Evolutionary conservation across 192 early-diverging fungal genomes (phyloP).

Genomic region (Hyaloraphidium curvatum): DNA sequence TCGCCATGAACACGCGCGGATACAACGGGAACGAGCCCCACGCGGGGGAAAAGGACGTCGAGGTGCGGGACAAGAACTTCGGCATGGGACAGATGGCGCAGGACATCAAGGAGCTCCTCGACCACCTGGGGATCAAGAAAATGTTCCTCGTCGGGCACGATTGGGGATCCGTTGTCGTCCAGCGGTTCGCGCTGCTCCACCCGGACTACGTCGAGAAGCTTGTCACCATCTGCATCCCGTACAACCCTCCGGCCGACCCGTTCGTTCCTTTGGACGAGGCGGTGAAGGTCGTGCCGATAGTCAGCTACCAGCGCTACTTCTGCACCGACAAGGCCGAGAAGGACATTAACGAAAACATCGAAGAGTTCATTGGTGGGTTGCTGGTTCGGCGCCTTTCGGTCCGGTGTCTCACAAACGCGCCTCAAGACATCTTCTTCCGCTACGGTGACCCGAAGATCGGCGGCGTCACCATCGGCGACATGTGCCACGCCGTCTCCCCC

Average conservation of each 20-base stretch:
- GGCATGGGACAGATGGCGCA: neutral
- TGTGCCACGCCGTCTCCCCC: too few species aligned
- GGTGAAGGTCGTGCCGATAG: neutral
- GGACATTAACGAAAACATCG: constrained; percentile 55
- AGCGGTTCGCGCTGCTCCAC: neutral
- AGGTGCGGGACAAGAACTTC: neutral
- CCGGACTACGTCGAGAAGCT: neutral
- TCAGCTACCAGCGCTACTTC: constrained; percentile 5
- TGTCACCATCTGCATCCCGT: neutral
- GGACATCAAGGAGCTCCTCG: neutral
- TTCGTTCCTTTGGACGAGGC: neutral
- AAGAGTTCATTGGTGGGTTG: constrained; percentile 13
- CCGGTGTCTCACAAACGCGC: too few species aligned
- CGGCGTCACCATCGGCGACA: too few species aligned
- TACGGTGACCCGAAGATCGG: too few species aligned
- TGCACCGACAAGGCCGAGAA: constrained; percentile 67
- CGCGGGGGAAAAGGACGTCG: neutral
- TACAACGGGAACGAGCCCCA: constrained; percentile 2
- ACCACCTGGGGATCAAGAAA: neutral
- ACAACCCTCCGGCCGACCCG: neutral
- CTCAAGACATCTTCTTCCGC: too few species aligned
- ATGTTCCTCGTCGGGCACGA: neutral
- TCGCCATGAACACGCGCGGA: neutral
- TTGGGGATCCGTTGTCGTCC: neutral
- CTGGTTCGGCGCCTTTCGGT: too few species aligned